These are phyloP conservation scores for Trichoderma gamsii DNA, from an alignment of 495 filamentous ascomycete species.

Conservation along the genomic window DNA sequence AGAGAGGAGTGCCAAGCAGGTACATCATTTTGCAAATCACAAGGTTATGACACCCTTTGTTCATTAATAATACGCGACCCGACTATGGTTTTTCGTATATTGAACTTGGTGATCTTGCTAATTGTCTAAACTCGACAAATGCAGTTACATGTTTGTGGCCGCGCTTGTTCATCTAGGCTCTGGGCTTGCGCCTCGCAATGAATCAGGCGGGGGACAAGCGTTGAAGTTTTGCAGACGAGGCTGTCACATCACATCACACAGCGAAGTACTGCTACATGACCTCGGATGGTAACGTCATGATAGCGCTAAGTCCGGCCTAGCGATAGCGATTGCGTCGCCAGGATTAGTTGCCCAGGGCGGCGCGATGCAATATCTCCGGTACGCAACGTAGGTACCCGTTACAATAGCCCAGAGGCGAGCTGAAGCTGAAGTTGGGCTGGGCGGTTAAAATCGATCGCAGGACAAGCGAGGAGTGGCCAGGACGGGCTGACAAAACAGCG, in stretches of 20 bases:
- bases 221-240: neutral
- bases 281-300: slow-evolving; percentile 8
- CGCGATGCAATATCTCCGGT: neutral
- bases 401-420: neutral
- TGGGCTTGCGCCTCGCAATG: neutral
- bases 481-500: neutral
- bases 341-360: neutral
- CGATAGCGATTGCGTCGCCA: neutral
- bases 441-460: neutral
- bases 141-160: neutral
- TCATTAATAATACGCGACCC: too few species aligned
- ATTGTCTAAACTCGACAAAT: neutral
- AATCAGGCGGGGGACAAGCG: neutral
- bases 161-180: neutral
- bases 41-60: too few species aligned
- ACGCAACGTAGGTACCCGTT: neutral
- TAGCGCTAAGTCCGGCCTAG: slow-evolving; percentile 11
- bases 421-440: neutral
- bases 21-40: neutral
- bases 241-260: neutral
- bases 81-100: too few species aligned
- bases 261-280: neutral
- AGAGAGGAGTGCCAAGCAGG: neutral
- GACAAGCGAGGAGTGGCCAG: neutral
- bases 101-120: too few species aligned